Evolutionary conservation across 495 filamentous ascomycete genomes (phyloP), one percentile per base, ranked within the genome.

Genomic region (Talaromyces thailandensis): DNA sequence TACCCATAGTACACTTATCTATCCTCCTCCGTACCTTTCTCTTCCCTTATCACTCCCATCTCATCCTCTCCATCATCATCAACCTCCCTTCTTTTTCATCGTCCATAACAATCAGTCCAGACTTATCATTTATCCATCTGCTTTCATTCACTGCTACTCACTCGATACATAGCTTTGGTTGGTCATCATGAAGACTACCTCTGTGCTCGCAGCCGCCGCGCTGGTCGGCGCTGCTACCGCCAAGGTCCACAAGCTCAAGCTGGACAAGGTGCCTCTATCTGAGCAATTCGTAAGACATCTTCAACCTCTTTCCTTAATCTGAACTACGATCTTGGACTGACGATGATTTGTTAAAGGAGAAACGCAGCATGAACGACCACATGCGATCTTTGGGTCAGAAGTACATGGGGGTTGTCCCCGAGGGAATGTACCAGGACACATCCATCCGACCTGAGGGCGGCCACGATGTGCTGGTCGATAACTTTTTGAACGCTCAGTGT

Each of bases 401-500:
- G 69, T 97, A 96, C 81, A 93, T 97, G 89, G 93, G 93, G 48
- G 75, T 88, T 67, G 88, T 88, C 65, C 90, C 85, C 67, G 69
- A 81, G 65, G 81, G 92, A 56, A 81, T 93, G 70, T 95, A 96
- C 82, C 84, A 86, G 68, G 88, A 91, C 60, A 84, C 85, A 59
- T 79, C 85, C 25, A 75, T 90, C 71, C 83, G 89, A 62, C 76
- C 77, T 32, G 81, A 88, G 58, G 81, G 80, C 62, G 84, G 84
- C 63, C 93, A 98, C 68, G 84, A 87, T 35, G 89, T 99, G 18
- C 88, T 94, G 57, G 87, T 99, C 65, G 89, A 86, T 72, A 99
- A 99, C 82, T 99, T 97, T 80, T 79, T 99, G 77, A 99, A 99
- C 69, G 95, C 95, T 61, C 95, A 99, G 76, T 99, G 93, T 96